Conservation (phyloP, 2,329 filamentous ascomycete species). For the Alternaria panax region DNA sequence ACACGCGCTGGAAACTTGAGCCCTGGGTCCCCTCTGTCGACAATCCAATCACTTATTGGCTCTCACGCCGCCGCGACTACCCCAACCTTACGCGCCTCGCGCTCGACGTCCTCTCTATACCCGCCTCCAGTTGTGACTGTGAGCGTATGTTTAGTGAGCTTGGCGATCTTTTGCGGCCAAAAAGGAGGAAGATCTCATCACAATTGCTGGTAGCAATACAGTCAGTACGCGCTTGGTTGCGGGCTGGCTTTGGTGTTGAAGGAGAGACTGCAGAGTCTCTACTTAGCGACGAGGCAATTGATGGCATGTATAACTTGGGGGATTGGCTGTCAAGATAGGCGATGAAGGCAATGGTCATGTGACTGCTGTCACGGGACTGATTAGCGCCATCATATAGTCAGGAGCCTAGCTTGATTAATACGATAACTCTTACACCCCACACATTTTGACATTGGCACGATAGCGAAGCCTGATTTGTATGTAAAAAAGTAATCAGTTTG, state of each 20-base stretch:
- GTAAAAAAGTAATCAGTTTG: conserved; percentile 2
- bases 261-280: conserved; percentile 9
- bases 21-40: conserved; percentile 1
- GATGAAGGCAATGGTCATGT: not conserved
- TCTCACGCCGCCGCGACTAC: not conserved
- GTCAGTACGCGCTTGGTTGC: conserved; percentile 8
- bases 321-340: not conserved
- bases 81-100: not conserved
- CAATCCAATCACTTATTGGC: conserved; percentile 1
- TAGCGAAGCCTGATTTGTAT: not conserved
- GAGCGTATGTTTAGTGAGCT: conserved; percentile 9
- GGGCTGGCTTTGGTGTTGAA: conserved; percentile 2
- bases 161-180: conserved; percentile 8
- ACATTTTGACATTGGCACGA: conserved; percentile 1
- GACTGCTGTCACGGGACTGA: not conserved
- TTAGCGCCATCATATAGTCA: not conserved
- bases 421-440: conserved; percentile 9
- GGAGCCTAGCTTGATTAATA: not conserved
- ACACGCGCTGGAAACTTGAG: conserved; percentile 1
- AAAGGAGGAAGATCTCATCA: not conserved
- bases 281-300: conserved; percentile 5
- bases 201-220: conserved; percentile 12
- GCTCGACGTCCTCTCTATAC: not conserved
- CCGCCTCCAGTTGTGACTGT: not conserved
- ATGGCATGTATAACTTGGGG: conserved; percentile 1